phyloP scores from a whole-genome alignment of 192 early-diverging fungal genomes.

The Gaertneriomyces sp. region DNA sequence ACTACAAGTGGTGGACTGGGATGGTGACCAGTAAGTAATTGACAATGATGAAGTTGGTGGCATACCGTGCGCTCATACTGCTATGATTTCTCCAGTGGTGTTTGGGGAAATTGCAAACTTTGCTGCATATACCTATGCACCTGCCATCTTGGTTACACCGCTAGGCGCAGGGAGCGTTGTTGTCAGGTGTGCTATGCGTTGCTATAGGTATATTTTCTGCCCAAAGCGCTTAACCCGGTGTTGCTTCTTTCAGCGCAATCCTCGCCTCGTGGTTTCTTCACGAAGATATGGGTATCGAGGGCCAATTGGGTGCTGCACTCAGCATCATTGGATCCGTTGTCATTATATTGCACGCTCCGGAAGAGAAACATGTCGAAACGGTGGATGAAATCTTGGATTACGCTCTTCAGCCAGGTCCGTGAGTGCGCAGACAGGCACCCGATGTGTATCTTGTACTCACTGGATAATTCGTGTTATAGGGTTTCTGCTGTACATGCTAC shows the following conservation, averaged over 20 bases:
- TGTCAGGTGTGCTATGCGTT: slow-evolving; percentile 56
- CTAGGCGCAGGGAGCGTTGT: slow-evolving; percentile 88
- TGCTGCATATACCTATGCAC: slow-evolving; percentile 92
- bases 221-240: background rate
- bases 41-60: background rate
- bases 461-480: slow-evolving; percentile 40
- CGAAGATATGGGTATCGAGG: slow-evolving; percentile 75
- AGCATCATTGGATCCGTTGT: slow-evolving; percentile 87
- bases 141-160: slow-evolving; percentile 92
- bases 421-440: background rate
- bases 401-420: slow-evolving; percentile 69
- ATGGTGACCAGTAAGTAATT: slow-evolving; percentile 58
- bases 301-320: slow-evolving; percentile 85
- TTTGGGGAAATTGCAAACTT: slow-evolving; percentile 94
- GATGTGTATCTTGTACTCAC: background rate
- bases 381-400: slow-evolving; percentile 81
- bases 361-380: slow-evolving; percentile 71
- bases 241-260: slow-evolving; percentile 57
- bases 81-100: slow-evolving; percentile 59
- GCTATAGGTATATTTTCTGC: background rate
- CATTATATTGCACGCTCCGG: slow-evolving; percentile 78
- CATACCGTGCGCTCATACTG: background rate
- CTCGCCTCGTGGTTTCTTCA: slow-evolving; percentile 84
- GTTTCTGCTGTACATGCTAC: slow-evolving; percentile 76
- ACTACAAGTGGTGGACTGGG: slow-evolving; percentile 87